Base-by-base conservation (phyloP, 1,284 basidiomycete species). In the Microbotryum scabiosae region DNA sequence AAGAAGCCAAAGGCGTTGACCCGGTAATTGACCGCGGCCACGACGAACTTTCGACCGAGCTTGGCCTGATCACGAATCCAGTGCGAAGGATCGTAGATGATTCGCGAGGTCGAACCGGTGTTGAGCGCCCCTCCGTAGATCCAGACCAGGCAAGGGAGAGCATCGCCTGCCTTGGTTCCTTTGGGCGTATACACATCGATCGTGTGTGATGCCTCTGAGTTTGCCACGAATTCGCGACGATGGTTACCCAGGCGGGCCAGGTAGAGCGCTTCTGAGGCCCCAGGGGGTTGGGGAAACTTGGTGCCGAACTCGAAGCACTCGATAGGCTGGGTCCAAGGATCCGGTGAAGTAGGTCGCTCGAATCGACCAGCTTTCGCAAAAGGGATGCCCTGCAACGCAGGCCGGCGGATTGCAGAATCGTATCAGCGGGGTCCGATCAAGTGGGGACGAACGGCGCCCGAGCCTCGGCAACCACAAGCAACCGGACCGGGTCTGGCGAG, bases 1-100 rank as follows among this genome's bases (percentile, higher is more conserved):
- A 52, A 47, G 50, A 67, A 67, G n/a, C 58, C 66, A 25, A 63
- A 68, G 9, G 62, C 51, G 58, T 66, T 65, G 16, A 62, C 55
- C 20, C 66, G 54, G 36, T 62, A 68, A 49, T 68, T 66, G 36
- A 59, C 61, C 4, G 61, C 45, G 2, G 66, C 66, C 20, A 68
- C 51, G 61, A 67, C 61, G 52, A 61, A 62, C 14, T 58, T 54
- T 45, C 63, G 62, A 1, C 56, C 49, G 16, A 44, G 21, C 5
- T 5, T 16, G 1, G 8, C 43, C 10, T 36, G 41, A 8, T 55
- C 55, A 1, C 66, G 59, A 6, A 65, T 41, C 51, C 59, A 60
- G 9, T 61, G 50, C 1, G 66, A 66, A 32, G 66, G 64, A 44
- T 68, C 66, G 55, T 65, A 62, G 41, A 60, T 53, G 55, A 63